Evolutionary conservation across 2,329 filamentous ascomycete species (phyloP), one percentile per base, ranked within the genome.

Genomic region (Hypoxylon sp.): DNA sequence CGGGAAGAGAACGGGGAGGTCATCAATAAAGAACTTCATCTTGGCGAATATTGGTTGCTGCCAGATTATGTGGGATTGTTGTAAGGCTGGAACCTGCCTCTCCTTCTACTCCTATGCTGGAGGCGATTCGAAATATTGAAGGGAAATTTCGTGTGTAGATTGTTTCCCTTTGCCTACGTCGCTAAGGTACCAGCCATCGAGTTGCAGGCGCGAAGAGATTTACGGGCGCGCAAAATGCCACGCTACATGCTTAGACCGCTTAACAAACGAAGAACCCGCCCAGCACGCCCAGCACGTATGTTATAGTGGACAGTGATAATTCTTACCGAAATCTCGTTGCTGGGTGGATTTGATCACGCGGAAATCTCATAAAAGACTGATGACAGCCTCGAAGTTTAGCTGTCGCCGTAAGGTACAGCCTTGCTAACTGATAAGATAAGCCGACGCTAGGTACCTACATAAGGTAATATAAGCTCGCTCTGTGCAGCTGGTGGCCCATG

Each of bases 1-100:
- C 50, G 78, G 78, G 56, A 79, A 79, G 67, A 79, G 74, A 52
- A 79, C 76, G 32, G 77, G 76, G 11, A 79, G 77, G 28, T 79
- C 77, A 87, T 91, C 90, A 73, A 93, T 92, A 74, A 89, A 87
- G 82, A 93, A 93, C 83, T 88, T 92, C 90, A 93, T 93, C 67
- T 76, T 88, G 78, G 65, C 52, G 11, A 41, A 32, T n/a, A 28
- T 15, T 51, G 26, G 30, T 39, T 26, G 51, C 37, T 20, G 37
- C 4, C n/a, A 11, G 20, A 37, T 32, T 17, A 32, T 48, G 37
- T 41, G 28, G 30, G 19, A 11, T 6, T 15, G 30, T 8, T 19
- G 19, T 8, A 24, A 4, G 8, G 19, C 6, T 19, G 7, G 26
- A 26, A 28, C 2, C 24, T 17, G 34, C 13, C 19, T 20, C 15